Percentiles rank a stretch among this genome's conserved stretches.
Evolutionary conservation across 306 rosid species (phyloP).

Genomic region (Castanea crenata): DNA sequence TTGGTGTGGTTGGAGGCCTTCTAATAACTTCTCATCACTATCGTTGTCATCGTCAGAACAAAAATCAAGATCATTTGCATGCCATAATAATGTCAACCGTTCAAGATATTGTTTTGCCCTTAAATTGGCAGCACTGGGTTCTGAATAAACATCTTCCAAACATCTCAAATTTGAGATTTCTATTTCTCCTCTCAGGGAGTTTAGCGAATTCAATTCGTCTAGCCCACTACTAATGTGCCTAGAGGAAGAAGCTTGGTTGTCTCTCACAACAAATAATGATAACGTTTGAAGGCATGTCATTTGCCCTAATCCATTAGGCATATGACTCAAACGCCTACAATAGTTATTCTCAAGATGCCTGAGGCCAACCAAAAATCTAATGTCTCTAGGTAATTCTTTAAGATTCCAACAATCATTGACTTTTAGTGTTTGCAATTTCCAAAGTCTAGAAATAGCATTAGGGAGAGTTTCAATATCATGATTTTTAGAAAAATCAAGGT

Average conservation of each 20-base stretch:
- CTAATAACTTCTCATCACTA: too few species aligned
- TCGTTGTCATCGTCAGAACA: too few species aligned
- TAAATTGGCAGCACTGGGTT: neutral
- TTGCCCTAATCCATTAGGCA: too few species aligned
- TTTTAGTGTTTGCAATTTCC: constrained; percentile 9
- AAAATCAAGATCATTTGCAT: fast-evolving
- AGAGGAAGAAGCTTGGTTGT: too few species aligned
- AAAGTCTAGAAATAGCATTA: neutral
- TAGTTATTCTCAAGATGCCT: neutral
- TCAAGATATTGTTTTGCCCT: neutral
- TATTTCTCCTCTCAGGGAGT: neutral
- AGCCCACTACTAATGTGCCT: neutral
- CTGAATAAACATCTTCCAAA: neutral
- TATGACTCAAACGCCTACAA: neutral
- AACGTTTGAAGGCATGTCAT: neutral
- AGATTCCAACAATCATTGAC: neutral
- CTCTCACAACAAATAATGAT: neutral
- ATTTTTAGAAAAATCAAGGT: neutral
- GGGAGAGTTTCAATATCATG: neutral
- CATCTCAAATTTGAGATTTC: neutral
- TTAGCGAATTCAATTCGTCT: neutral
- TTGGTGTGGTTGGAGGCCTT: too few species aligned
- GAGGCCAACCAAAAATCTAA: neutral
- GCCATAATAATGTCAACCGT: neutral
- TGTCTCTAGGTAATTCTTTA: neutral